Conservation (phyloP, 805 yeast species). For the Candida suzukii region DNA sequence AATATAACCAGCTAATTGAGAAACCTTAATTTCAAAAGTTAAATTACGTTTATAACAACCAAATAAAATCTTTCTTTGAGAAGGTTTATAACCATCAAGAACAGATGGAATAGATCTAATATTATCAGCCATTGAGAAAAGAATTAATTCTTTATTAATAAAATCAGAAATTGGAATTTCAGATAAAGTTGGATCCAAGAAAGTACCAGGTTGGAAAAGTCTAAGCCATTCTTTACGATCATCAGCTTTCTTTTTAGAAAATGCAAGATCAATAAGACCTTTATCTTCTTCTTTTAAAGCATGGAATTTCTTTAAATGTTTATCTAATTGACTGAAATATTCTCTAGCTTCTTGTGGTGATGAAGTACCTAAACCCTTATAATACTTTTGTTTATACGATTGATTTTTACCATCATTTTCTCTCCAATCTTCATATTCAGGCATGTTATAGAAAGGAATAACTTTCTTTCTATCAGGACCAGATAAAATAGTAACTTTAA, state of each 20-base stretch:
- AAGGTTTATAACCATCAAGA: constrained; percentile 93
- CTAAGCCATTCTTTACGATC: constrained; percentile 97
- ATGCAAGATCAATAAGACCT: constrained; percentile 79
- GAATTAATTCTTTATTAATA: constrained; percentile 88
- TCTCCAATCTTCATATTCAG: constrained; percentile 93
- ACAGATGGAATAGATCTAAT: constrained; percentile 92
- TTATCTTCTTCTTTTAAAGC: constrained; percentile 74
- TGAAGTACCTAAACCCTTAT: constrained; percentile 98
- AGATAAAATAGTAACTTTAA: constrained; percentile 73
- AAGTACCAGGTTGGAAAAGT: constrained; percentile 87
- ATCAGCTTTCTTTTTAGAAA: constrained; percentile 91
- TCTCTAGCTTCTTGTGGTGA: constrained; percentile 75
- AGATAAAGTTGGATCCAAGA: constrained; percentile 66
- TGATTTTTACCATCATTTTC: constrained; percentile 66
- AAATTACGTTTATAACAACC: constrained; percentile 83
- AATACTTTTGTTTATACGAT: constrained; percentile 90
- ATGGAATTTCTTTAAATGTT: constrained; percentile 80
- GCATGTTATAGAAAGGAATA: constrained; percentile 86
- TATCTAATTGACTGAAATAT: constrained; percentile 79
- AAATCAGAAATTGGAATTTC: constrained; percentile 89
- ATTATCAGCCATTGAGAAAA: constrained; percentile 95
- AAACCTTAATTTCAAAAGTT: constrained; percentile 75
- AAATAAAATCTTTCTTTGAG: constrained; percentile 88
- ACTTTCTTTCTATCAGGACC: constrained; percentile 46
- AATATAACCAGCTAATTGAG: constrained; percentile 84